Base-by-base conservation (phyloP, 495 filamentous ascomycete genomes). In the Aspergillus avenaceus region DNA sequence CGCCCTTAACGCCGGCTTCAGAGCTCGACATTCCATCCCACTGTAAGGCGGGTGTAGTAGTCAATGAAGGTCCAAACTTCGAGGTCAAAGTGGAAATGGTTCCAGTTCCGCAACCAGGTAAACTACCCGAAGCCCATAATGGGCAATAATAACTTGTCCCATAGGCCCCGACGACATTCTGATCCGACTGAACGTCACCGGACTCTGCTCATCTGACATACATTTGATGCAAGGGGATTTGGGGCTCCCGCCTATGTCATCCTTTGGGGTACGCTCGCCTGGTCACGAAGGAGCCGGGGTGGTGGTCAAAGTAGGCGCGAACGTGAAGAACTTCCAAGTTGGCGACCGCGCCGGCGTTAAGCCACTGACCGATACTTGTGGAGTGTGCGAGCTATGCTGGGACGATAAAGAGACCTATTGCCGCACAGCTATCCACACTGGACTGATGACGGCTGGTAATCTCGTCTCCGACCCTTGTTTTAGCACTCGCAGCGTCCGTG, bases 301-400 rank as follows among this genome's bases (percentile, higher is more conserved):
- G 0, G 74, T 83, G 4, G 78, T 80, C 5, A 72, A 79, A 27
- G 50, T 80, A 3, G 79, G 79, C 2, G 49, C 56, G 19, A 72
- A 76, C 13, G 76, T 81, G 23, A 79, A 71, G 50, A 73, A 65
- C 29, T 75, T 81, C 52, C 76, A 80, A 38, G 50, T 79, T 3
- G 84, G 84, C 19, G 80, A 84, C 55, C 68, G 81, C 13, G 82
- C 72, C 4, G 83, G 83, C 9, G 69, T 80, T 48, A 83, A 81
- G 51, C 83, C 78, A 25, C 61, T 81, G 16, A 64, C 67, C 49
- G 69, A 79, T 56, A 72, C 73, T 9, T 83, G 80, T 49, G 72
- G 75, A 4, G 52, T 60, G 34, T 83, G 81, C 60, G 63, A 70
- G 32, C 53, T 66, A 18, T 82, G 78, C 60, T 71, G 67, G 61